Base-by-base conservation (phyloP, 345 rosid genomes). In the Raphanus raphanistrum region DNA sequence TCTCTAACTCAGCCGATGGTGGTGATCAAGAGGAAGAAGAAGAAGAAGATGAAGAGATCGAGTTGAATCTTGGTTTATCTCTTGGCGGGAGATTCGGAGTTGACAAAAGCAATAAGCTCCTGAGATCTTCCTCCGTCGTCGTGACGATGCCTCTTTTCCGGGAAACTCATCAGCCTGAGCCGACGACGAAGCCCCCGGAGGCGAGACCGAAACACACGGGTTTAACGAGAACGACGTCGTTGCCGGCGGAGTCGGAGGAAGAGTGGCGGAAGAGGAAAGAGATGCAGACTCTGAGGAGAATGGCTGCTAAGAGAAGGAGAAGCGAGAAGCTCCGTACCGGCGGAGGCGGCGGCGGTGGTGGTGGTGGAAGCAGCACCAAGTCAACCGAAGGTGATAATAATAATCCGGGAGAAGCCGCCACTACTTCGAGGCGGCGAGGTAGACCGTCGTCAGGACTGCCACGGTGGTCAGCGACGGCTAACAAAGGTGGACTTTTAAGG, bases 261-360 rank as follows among this genome's bases (percentile, higher is more conserved):
- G 98, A 90, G 80, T 89, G 90, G 97, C 85, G 93, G 84, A 96
- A 90, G 89, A 89, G 98, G 64, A 92, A 93, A 85, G 91, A 90
- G 81, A 76, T 90, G 88, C 98, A 93, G 88, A 86, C 84, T 32
- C 65, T 96, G 43, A 83, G 97, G 75, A 88, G 97, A 74, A 86
- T 90, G 98, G 96, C 86, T 8, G 98, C 97, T 1, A 93, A 93
- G 87, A 84, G 92, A 78, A 82, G 97, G 81, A 83, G 97, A 72
- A 88, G 78, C 48, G 96, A 93, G 80, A 93, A 91, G 92, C 97
- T 80, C 57, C 79, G 76, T 43, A 26, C 1, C 67, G 68, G 45
- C 26, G 66, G 21, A 0, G 21, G 21, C 21, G 21, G 21, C 21
- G 21, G 21, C 21, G 21, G 21, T 1, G 21, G 59, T 12, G 21